Base-by-base conservation (phyloP, 1,284 basidiomycete genomes). In the Stygiomarasmius scandens region DNA sequence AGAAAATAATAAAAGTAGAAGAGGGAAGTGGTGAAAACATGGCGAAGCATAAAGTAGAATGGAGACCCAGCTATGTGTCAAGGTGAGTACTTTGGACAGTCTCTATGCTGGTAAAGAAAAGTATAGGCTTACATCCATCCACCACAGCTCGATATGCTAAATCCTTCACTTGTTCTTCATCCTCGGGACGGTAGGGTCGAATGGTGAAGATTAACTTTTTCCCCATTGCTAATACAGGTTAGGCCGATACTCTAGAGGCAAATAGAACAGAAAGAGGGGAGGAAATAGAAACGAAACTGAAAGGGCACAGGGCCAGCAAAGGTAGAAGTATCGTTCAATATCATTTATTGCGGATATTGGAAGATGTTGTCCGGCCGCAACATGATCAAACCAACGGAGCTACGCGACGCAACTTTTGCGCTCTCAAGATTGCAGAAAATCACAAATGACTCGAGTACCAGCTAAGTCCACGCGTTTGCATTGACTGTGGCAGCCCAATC, bases 121-220 rank as follows among this genome's bases (percentile, higher is more conserved):
- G n/a, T 5, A 12, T 11, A 20, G 20, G 16, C 49, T 3, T 36
- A 52, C 55, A 44, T 57, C 55, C 55, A 32, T 46, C 46, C 3
- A 57, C 55, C 11, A 57, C n/a, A 19, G 49, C 49, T 16, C 49
- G 47, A 25, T 38, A 57, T 32, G 45, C 51, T 32, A 57, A 36
- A 20, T 52, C 38, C 23, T 25, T 49, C 24, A 57, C 49, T 5
- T 52, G 49, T 16, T 43, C 3, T 47, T 44, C 34, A 23, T 57
- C 55, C 10, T 44, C 22, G 5, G 50, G 23, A 36, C 24, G 34
- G 34, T 52, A 57, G 2, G 41, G 44, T 19, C 55, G 55, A 20
- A 57, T 41, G 16, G 38, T 16, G 38, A 41, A 41, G 16, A 19
- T 9, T 41, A 12, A 12, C 16, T 41, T n/a, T n/a, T n/a, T 41